Conservation (phyloP, 768 basidiomycete genomes). For the Lactarius hengduanensis region DNA sequence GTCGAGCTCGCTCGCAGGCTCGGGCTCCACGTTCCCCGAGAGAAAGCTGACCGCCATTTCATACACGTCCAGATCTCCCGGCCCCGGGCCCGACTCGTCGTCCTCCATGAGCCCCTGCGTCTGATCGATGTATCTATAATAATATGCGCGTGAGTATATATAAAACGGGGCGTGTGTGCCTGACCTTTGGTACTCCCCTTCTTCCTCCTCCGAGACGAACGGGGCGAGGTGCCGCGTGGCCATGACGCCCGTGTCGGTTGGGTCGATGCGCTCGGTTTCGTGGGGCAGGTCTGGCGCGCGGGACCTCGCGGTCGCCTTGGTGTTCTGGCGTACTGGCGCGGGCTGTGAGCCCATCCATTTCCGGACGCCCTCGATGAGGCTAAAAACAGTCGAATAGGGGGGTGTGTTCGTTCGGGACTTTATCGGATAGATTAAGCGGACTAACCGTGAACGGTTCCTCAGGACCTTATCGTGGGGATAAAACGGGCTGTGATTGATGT, state of each 20-base stretch:
- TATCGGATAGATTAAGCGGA: neutral
- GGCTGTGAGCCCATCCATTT: constrained; percentile 69
- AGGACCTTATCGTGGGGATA: constrained; percentile 47
- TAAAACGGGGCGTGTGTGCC: neutral
- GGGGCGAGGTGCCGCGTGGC: constrained; percentile 22
- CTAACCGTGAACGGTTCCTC: constrained; percentile 41
- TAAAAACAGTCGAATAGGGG: constrained; percentile 31
- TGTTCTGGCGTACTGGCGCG: constrained; percentile 22
- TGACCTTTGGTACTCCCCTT: constrained; percentile 28
- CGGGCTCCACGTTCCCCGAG: constrained; percentile 19
- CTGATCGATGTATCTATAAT: constrained; percentile 19
- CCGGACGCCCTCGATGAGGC: constrained; percentile 75
- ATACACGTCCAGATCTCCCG: constrained; percentile 22
- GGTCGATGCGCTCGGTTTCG: constrained; percentile 22
- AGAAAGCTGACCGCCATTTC: constrained; percentile 19
- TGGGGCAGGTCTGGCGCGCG: constrained; percentile 8
- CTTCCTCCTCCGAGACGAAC: constrained; percentile 27
- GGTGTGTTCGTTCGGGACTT: too few species aligned
- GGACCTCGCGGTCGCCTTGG: neutral
- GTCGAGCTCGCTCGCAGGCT: constrained; percentile 20
- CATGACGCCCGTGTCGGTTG: constrained; percentile 22
- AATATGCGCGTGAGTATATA: neutral
- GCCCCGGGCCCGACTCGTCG: constrained; percentile 16
- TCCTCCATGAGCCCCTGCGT: constrained; percentile 20
- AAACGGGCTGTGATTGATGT: constrained; percentile 75